Evolutionary conservation across 495 filamentous ascomycete species (phyloP).

Genomic region (Tuber indicum): DNA sequence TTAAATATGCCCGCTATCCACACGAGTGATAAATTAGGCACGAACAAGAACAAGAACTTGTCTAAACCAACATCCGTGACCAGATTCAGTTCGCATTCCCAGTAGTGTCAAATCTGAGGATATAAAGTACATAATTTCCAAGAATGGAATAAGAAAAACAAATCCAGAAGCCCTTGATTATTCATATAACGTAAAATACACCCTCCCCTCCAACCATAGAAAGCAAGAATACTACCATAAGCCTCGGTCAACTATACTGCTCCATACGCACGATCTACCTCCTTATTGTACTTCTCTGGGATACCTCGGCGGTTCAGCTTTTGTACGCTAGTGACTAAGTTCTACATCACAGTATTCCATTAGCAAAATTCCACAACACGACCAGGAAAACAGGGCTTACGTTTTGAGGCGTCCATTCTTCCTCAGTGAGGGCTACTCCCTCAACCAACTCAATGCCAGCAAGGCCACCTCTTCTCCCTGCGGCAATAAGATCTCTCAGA

Average conservation of each 20-base stretch:
- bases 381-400: conserved; percentile 51
- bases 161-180: not conserved
- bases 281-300: conserved; percentile 58
- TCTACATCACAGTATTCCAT: conserved; percentile 46
- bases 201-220: not conserved
- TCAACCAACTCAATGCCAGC: conserved; percentile 87
- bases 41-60: not conserved
- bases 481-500: conserved; percentile 72
- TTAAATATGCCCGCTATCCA: no score
- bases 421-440: conserved; percentile 84
- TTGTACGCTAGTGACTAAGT: conserved; percentile 64
- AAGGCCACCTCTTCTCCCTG: conserved; percentile 69
- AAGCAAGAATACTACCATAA: not conserved
- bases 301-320: conserved; percentile 70
- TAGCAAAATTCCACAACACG: conserved; percentile 2
- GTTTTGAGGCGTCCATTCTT: conserved; percentile 96
- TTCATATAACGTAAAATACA: not conserved
- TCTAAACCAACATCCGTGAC: not conserved
- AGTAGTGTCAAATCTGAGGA: not conserved
- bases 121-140: not conserved
- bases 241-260: not conserved
- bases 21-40: not conserved
- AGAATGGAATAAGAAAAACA: not conserved
- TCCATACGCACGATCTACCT: conserved; percentile 56
- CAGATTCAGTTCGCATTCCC: not conserved